These are phyloP conservation scores for Penicillium macrosclerotiorum DNA, from an alignment of 495 filamentous ascomycete genomes.

Conservation along the genomic window DNA sequence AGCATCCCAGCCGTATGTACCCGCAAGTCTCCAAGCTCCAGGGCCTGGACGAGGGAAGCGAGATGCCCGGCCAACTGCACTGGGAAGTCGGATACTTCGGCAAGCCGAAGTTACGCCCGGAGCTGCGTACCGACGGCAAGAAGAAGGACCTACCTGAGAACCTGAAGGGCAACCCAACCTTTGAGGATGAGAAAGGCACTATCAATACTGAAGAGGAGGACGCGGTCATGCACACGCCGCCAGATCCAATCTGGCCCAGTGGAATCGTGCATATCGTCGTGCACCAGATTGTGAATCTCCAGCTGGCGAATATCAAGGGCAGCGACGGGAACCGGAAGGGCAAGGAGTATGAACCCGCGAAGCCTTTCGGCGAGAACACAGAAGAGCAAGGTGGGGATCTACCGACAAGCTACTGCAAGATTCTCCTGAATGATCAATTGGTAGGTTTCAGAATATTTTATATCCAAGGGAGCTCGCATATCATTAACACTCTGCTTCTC, in stretches of 20 bases:
- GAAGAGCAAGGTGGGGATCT: constrained; percentile 76
- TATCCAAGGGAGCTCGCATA: background rate
- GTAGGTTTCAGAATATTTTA: constrained; percentile 30
- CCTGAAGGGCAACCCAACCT: constrained; percentile 67
- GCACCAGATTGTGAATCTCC: constrained; percentile 93
- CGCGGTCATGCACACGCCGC: constrained; percentile 83
- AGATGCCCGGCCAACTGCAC: constrained; percentile 89
- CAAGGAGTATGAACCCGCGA: constrained; percentile 85
- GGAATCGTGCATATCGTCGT: constrained; percentile 81
- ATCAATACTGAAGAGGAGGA: constrained; percentile 74
- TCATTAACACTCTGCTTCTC: background rate
- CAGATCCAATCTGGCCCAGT: constrained; percentile 90
- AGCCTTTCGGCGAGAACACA: constrained; percentile 75
- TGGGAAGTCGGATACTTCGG: constrained; percentile 96
- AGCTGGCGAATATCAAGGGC: constrained; percentile 73
- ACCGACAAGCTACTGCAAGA: constrained; percentile 88
- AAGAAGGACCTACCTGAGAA: constrained; percentile 69
- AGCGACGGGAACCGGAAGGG: constrained; percentile 63
- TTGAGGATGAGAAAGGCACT: constrained; percentile 88
- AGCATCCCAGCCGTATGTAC: constrained; percentile 89
- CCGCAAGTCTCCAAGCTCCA: constrained; percentile 81
- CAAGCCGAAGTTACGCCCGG: constrained; percentile 80
- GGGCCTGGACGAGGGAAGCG: constrained; percentile 75
- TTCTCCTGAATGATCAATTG: constrained; percentile 83
- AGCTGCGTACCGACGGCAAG: constrained; percentile 82